Conservation (phyloP, 495 filamentous ascomycete species). For the Schizothecium vesticola region DNA sequence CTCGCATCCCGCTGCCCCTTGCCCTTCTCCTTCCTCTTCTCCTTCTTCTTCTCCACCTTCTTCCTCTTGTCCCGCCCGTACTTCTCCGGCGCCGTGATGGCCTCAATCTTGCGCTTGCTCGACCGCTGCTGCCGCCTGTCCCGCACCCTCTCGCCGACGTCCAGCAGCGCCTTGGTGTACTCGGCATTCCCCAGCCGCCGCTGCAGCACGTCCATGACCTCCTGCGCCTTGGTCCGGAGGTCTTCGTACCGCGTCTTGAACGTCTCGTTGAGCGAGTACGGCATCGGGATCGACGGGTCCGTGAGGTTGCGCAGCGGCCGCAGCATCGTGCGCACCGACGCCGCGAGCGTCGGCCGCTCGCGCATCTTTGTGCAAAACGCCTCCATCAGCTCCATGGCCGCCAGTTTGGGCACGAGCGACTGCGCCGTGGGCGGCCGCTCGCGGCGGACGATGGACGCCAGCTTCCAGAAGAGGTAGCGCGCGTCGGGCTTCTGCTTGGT, state of each 20-base stretch:
- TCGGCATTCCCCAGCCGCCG: conserved; percentile 75
- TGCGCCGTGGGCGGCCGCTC: conserved; percentile 62
- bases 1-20: conserved; percentile 62
- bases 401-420: conserved; percentile 65
- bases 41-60: conserved; percentile 80
- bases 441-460: conserved; percentile 70
- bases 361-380: conserved; percentile 53
- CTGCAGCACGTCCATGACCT: conserved; percentile 70
- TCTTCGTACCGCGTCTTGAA: conserved; percentile 64
- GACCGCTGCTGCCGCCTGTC: conserved; percentile 65
- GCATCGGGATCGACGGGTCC: conserved; percentile 65
- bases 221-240: conserved; percentile 62
- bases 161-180: conserved; percentile 63
- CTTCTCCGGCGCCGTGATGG: conserved; percentile 73
- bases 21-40: conserved; percentile 71
- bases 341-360: conserved; percentile 46
- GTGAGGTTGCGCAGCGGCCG: conserved; percentile 79
- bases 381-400: conserved; percentile 65
- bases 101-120: conserved; percentile 79
- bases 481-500: conserved; percentile 43
- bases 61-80: conserved; percentile 73
- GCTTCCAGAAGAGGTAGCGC: conserved; percentile 66
- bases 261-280: conserved; percentile 57
- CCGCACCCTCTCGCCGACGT: conserved; percentile 62
- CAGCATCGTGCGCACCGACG: conserved; percentile 61